Evolutionary conservation across 1,139 yeast species (phyloP).

Genomic region (Saccharomyces hybrid): DNA sequence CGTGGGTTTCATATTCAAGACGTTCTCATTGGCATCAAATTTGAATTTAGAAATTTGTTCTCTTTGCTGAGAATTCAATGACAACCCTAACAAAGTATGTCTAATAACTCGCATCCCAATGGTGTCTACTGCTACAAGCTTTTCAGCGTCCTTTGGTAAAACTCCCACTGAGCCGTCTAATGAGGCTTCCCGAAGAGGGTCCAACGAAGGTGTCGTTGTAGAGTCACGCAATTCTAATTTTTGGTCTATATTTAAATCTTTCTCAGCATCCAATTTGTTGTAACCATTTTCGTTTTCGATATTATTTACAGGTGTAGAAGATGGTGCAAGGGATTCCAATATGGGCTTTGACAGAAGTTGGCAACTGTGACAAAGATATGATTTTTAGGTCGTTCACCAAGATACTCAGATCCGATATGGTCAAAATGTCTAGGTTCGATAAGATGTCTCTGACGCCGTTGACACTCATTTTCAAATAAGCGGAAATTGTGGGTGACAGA

Average conservation of each 20-base stretch:
- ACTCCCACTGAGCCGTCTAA: conserved; percentile 27
- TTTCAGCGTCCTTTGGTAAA: conserved; percentile 48
- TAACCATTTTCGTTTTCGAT: not conserved
- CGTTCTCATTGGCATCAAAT: conserved; percentile 32
- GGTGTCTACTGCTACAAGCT: conserved; percentile 63
- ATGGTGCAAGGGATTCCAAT: not conserved
- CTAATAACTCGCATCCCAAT: conserved; percentile 75
- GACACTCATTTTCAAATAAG: conserved; percentile 23
- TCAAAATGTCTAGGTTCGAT: conserved; percentile 59
- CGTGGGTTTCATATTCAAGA: conserved; percentile 23
- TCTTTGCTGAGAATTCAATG: conserved; percentile 27
- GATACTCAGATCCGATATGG: conserved; percentile 49
- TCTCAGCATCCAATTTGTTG: not conserved
- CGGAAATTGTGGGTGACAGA: conserved; percentile 4
- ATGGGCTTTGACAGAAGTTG: conserved; percentile 17
- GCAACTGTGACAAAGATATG: conserved; percentile 17
- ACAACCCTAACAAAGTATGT: conserved; percentile 66
- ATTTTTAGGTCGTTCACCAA: conserved; percentile 13
- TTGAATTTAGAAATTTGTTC: conserved; percentile 35
- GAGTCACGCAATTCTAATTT: not conserved
- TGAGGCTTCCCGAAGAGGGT: conserved; percentile 11
- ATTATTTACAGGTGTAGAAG: not conserved
- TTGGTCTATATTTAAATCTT: not conserved
- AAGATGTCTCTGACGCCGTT: conserved; percentile 38
- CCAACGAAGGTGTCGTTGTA: not conserved